These are phyloP conservation scores for Zostera marina DNA, from an alignment of 116 monocot genomes.

Conservation along the genomic window DNA sequence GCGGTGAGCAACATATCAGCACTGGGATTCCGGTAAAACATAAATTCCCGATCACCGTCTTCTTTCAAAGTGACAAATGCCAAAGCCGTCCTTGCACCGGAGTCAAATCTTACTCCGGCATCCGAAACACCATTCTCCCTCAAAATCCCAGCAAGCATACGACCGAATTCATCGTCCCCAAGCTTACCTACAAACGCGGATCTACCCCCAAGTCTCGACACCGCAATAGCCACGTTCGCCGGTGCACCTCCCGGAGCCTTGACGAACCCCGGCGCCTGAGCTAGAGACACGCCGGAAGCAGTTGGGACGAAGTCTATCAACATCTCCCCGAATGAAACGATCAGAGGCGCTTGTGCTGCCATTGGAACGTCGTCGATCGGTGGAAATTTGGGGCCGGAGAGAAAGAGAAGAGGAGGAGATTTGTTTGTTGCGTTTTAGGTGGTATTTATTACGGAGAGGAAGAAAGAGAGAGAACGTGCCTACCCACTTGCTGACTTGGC, in stretches of 20 bases:
- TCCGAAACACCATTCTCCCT: constrained; percentile 23
- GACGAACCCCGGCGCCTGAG: constrained; percentile 23
- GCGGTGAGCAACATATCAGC: constrained; percentile 51
- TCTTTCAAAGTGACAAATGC: constrained; percentile 37
- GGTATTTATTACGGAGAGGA: too few relatives aligned
- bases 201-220: constrained; percentile 16
- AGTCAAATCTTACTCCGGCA: constrained; percentile 29
- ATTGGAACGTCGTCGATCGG: too few relatives aligned
- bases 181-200: constrained; percentile 33
- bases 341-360: background rate
- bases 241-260: constrained; percentile 31
- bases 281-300: constrained; percentile 20
- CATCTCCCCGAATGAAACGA: constrained; percentile 30
- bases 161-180: constrained; percentile 47
- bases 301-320: constrained; percentile 32
- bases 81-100: constrained; percentile 33
- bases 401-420: too few relatives aligned
- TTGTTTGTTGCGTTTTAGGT: too few relatives aligned
- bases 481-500: too few relatives aligned
- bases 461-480: too few relatives aligned
- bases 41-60: constrained; percentile 58
- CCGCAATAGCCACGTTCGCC: constrained; percentile 24
- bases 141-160: constrained; percentile 40
- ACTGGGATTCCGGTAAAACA: constrained; percentile 56
- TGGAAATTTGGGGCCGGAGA: too few relatives aligned